These are phyloP conservation scores for Sedum album DNA, from an alignment of 164 flowering plant genomes.

Conservation along the genomic window DNA sequence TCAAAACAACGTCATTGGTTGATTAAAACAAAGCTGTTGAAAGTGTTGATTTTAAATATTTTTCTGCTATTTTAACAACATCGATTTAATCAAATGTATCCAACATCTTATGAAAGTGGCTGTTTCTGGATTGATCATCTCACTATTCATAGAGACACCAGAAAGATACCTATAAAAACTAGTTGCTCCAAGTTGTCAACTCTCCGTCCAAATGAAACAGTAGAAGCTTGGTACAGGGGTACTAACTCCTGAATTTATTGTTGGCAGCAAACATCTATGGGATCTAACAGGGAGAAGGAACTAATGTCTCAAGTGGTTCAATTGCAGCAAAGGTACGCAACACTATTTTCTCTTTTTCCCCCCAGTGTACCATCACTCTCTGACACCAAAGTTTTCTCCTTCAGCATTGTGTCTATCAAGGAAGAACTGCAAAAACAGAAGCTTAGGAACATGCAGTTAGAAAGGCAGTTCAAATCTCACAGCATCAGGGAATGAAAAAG, in stretches of 20 bases:
- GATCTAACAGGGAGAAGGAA: slow-evolving; percentile 28
- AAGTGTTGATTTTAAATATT: no score
- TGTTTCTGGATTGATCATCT: no score
- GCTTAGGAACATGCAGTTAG: slow-evolving; percentile 4
- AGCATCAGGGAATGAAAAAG: not conserved
- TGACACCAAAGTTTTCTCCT: not conserved
- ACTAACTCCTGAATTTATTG: slow-evolving; percentile 4
- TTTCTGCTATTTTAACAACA: no score
- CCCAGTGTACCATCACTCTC: not conserved
- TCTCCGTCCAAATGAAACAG: not conserved
- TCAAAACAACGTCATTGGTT: not conserved
- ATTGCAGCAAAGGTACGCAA: slow-evolving; percentile 33
- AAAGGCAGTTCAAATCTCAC: not conserved
- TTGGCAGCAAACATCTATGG: slow-evolving; percentile 22
- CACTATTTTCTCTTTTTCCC: not conserved
- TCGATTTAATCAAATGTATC: no score
- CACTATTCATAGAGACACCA: no score
- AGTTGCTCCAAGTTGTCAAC: not conserved
- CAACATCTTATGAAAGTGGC: no score
- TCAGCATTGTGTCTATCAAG: slow-evolving; percentile 4
- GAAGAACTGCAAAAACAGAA: slow-evolving; percentile 1
- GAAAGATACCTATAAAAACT: no score
- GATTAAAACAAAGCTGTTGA: no score
- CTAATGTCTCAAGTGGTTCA: slow-evolving; percentile 23
- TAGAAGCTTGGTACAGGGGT: not conserved